These are phyloP conservation scores for Mycena galopus DNA, from an alignment of 768 basidiomycete genomes.

Conservation along the genomic window DNA sequence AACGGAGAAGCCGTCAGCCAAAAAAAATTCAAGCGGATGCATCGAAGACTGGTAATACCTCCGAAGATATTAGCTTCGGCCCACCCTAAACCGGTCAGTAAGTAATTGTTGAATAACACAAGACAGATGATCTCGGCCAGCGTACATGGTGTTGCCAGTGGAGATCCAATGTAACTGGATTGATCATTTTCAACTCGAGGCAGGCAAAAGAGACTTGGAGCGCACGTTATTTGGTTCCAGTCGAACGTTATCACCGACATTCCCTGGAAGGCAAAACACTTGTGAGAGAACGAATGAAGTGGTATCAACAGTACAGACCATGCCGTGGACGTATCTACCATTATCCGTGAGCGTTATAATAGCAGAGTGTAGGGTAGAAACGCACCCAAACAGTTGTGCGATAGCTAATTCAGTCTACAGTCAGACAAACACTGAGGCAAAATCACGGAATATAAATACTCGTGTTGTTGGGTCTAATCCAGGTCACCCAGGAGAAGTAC, in stretches of 20 bases:
- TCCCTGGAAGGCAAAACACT: slow-evolving; percentile 1
- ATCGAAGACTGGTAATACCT: slow-evolving; percentile 53
- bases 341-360: background rate
- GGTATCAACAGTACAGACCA: slow-evolving; percentile 24
- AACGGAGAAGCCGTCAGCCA: slow-evolving; percentile 1
- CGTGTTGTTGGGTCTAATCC: slow-evolving; percentile 18
- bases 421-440: slow-evolving; percentile 52
- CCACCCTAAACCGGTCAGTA: slow-evolving; percentile 58
- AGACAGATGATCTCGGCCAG: background rate
- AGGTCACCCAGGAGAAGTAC: slow-evolving; percentile 59
- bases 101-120: background rate
- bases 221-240: slow-evolving; percentile 66
- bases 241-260: slow-evolving; percentile 63
- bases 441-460: slow-evolving; percentile 43
- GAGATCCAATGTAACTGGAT: slow-evolving; percentile 54
- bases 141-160: slow-evolving; percentile 68
- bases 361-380: slow-evolving; percentile 36
- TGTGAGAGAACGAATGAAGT: background rate
- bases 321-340: slow-evolving; percentile 36
- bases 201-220: background rate
- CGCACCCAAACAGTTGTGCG: slow-evolving; percentile 83
- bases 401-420: slow-evolving; percentile 55
- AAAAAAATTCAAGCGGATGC: slow-evolving; percentile 55
- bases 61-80: slow-evolving; percentile 61
- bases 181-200: slow-evolving; percentile 35